phyloP scores from a whole-genome alignment of 2,329 filamentous ascomycete species.

The Fusarium sterilihyphosum region DNA sequence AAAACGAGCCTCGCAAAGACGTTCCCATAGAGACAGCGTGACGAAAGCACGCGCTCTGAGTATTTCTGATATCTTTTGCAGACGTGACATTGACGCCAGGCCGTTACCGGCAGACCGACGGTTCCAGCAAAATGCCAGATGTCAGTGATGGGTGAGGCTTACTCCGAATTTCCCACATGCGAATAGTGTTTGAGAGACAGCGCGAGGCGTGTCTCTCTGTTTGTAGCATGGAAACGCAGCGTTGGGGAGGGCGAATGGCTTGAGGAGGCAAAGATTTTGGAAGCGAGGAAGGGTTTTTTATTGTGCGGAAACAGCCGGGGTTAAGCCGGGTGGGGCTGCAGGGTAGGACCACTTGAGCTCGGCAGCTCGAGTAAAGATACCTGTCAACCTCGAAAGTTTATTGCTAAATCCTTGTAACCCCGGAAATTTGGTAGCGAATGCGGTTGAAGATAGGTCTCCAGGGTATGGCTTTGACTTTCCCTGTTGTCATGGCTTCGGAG shows the following conservation, averaged over 20 bases:
- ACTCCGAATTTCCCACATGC: slow-evolving; percentile 99
- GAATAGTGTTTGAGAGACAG: slow-evolving; percentile 28
- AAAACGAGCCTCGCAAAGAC: slow-evolving; percentile 91
- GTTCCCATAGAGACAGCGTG: slow-evolving; percentile 77
- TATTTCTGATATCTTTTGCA: slow-evolving; percentile 96
- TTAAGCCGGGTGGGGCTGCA: slow-evolving; percentile 9
- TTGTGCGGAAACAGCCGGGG: slow-evolving; percentile 25
- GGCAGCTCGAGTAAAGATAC: neutral
- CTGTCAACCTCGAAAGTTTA: neutral
- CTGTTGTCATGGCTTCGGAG: neutral
- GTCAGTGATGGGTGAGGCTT: slow-evolving; percentile 72
- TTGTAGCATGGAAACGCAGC: slow-evolving; percentile 97
- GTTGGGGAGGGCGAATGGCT: slow-evolving; percentile 81
- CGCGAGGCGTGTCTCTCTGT: slow-evolving; percentile 59
- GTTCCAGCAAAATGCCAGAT: neutral
- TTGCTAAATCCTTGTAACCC: neutral
- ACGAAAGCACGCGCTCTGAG: slow-evolving; percentile 59
- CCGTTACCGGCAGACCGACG: slow-evolving; percentile 82
- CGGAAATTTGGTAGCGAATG: neutral
- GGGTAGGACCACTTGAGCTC: neutral
- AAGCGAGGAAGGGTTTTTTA: slow-evolving; percentile 49
- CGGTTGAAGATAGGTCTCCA: neutral
- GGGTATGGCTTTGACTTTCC: neutral
- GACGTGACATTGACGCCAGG: slow-evolving; percentile 81
- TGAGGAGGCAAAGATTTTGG: slow-evolving; percentile 47